These are phyloP conservation scores for Hypoxylon sp. DNA, from an alignment of 2,329 filamentous ascomycete species.

Conservation along the genomic window DNA sequence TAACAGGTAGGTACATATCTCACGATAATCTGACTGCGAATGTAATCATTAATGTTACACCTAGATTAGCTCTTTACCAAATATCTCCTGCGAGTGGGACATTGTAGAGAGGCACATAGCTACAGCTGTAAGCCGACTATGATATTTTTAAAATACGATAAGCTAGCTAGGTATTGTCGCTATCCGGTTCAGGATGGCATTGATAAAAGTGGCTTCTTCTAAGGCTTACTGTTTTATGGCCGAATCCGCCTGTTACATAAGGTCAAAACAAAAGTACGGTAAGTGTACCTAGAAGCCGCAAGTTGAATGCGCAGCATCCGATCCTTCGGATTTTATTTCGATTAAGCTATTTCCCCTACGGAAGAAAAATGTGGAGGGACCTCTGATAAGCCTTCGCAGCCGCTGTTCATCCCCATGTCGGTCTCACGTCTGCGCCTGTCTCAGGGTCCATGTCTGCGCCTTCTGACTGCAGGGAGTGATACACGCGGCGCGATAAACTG, in stretches of 20 bases:
- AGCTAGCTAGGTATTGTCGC: conserved; percentile 2
- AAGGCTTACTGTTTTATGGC: conserved; percentile 7
- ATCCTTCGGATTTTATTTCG: conserved; percentile 17
- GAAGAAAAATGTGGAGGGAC: conserved; percentile 8
- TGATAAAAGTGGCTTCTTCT: conserved; percentile 9
- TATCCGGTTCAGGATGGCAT: not conserved
- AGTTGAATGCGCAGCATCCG: conserved; percentile 7
- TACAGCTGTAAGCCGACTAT: conserved; percentile 8
- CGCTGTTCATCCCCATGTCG: conserved; percentile 1
- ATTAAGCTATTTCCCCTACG: not conserved
- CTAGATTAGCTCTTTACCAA: conserved; percentile 8
- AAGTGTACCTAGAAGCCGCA: not conserved
- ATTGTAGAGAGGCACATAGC: not conserved
- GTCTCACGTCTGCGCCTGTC: conserved; percentile 12
- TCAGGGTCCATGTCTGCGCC: conserved; percentile 20
- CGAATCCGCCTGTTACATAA: conserved; percentile 13
- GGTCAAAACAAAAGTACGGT: conserved; percentile 11
- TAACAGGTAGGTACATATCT: no score
- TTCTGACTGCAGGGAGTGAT: conserved; percentile 19
- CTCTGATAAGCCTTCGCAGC: conserved; percentile 12
- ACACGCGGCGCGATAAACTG: conserved; percentile 18
- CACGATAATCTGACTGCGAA: not conserved
- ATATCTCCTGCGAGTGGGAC: not conserved
- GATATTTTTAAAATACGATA: conserved; percentile 17
- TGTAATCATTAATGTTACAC: conserved; percentile 3